Conservation (phyloP, 345 rosid genomes). For the Salix suchowensis region DNA sequence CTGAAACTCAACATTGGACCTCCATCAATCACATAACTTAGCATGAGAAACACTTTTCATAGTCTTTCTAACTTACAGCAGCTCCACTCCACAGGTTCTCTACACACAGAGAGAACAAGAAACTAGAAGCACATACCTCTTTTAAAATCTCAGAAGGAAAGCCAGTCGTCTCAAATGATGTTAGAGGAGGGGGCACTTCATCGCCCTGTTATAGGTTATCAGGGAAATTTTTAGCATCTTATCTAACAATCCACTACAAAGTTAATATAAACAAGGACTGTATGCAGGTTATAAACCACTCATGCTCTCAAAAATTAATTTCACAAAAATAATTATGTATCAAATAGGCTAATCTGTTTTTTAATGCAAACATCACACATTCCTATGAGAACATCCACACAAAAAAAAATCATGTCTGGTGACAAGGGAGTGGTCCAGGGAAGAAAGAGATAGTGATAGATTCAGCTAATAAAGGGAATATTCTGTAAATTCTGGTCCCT, state of each 20-base stretch:
- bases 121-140: slow-evolving; percentile 54
- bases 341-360: background rate
- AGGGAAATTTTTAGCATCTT: background rate
- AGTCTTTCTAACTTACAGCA: slow-evolving; percentile 28
- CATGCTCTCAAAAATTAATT: background rate
- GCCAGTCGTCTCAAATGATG: slow-evolving; percentile 70
- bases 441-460: background rate
- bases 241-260: background rate
- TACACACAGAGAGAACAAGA: slow-evolving; percentile 5
- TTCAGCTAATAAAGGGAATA: background rate
- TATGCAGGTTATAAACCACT: background rate
- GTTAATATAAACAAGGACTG: background rate
- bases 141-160: slow-evolving; percentile 90
- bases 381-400: background rate
- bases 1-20: slow-evolving; percentile 55
- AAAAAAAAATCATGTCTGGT: background rate
- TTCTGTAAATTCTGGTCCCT: background rate
- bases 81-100: background rate
- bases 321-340: background rate
- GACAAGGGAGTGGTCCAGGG: background rate
- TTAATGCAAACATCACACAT: background rate
- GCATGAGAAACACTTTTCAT: slow-evolving; percentile 19
- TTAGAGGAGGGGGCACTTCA: slow-evolving; percentile 70
- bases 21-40: slow-evolving; percentile 37
- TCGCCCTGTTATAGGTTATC: slow-evolving; percentile 49